phyloP scores from a whole-genome alignment of 2,329 filamentous ascomycete species.

The Arachnomyces sp. region DNA sequence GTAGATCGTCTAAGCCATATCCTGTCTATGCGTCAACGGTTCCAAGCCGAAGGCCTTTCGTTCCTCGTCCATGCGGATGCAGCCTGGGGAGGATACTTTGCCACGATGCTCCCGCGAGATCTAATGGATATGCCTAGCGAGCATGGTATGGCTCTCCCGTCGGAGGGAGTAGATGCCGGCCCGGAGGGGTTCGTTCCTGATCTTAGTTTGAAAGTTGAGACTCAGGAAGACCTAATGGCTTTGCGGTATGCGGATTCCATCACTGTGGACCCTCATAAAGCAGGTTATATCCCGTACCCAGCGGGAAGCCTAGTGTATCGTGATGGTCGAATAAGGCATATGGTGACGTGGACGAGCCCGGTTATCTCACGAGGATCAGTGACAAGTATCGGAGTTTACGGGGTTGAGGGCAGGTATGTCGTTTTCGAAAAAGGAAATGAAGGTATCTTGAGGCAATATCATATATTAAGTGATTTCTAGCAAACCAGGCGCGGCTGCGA shows the following conservation, averaged over 20 bases:
- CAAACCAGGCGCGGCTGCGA: constrained; percentile 41
- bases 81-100: constrained; percentile 47
- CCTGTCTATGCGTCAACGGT: constrained; percentile 32
- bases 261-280: constrained; percentile 44
- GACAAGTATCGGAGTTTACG: constrained; percentile 37
- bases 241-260: constrained; percentile 38
- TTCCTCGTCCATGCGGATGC: constrained; percentile 44
- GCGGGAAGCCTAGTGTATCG: constrained; percentile 39
- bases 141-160: constrained; percentile 13
- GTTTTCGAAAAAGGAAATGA: background rate
- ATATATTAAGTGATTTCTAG: constrained; percentile 17
- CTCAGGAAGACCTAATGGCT: constrained; percentile 32
- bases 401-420: constrained; percentile 38
- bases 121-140: constrained; percentile 21
- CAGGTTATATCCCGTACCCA: constrained; percentile 42
- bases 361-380: constrained; percentile 34
- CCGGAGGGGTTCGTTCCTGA: constrained; percentile 29
- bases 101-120: constrained; percentile 35
- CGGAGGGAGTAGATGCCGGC: background rate
- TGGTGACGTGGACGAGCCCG: constrained; percentile 40
- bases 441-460: background rate
- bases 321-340: constrained; percentile 37
- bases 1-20: constrained; percentile 37
- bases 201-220: constrained; percentile 27
- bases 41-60: constrained; percentile 36